phyloP scores from a whole-genome alignment of 1,284 basidiomycete genomes.

The Cerrena zonata region DNA sequence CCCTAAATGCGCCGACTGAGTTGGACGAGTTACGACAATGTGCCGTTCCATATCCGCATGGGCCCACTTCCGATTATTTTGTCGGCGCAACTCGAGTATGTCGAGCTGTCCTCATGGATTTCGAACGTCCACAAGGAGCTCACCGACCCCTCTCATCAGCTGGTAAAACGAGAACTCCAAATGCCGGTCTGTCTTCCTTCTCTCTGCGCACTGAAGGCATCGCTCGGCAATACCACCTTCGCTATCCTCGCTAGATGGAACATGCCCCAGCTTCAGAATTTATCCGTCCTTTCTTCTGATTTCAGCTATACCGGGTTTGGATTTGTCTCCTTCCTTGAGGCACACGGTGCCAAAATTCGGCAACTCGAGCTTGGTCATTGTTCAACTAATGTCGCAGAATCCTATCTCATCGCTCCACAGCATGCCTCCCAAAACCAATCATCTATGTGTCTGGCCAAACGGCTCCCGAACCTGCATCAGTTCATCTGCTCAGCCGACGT shows the following conservation, averaged over 20 bases:
- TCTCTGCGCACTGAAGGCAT: constrained; percentile 59
- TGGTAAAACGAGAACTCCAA: constrained; percentile 18
- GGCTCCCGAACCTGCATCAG: constrained; percentile 60
- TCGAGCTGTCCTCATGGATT: constrained; percentile 51
- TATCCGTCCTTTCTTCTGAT: constrained; percentile 63
- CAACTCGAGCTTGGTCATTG: constrained; percentile 71
- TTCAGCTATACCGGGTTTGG: constrained; percentile 59
- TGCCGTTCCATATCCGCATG: constrained; percentile 52
- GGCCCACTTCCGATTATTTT: constrained; percentile 46
- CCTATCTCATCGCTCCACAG: constrained; percentile 47
- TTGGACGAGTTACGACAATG: constrained; percentile 67
- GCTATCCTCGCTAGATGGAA: constrained; percentile 52
- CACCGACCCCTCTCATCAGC: constrained; percentile 18
- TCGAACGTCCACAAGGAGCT: constrained; percentile 23
- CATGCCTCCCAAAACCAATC: constrained; percentile 25
- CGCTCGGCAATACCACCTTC: constrained; percentile 65
- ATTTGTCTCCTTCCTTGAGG: constrained; percentile 58
- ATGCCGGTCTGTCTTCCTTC: constrained; percentile 43
- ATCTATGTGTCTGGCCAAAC: constrained; percentile 46
- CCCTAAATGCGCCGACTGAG: constrained; percentile 54
- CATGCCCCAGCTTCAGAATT: constrained; percentile 55
- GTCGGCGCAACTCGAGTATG: constrained; percentile 44
- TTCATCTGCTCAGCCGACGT: constrained; percentile 70
- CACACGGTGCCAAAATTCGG: constrained; percentile 53
- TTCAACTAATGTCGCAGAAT: constrained; percentile 56